These are phyloP conservation scores for Saturnispora diversa DNA, from an alignment of 805 yeast species.

Conservation along the genomic window DNA sequence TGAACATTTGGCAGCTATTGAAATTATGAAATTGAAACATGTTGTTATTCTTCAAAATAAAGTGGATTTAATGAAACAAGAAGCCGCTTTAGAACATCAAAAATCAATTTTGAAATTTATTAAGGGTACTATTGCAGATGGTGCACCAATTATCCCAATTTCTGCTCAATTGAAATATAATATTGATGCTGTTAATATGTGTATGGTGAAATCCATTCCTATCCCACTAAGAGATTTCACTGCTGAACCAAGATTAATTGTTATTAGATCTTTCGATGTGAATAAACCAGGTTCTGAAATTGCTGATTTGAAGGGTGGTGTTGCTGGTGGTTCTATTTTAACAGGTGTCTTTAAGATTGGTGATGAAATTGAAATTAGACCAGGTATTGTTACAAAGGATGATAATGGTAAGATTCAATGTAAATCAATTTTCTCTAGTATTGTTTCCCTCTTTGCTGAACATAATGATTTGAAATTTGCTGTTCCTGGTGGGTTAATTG, in stretches of 20 bases:
- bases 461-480: constrained; percentile 97
- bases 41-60: constrained; percentile 94
- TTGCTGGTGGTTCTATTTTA: constrained; percentile 97
- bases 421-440: constrained; percentile 90
- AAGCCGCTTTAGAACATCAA: constrained; percentile 91
- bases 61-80: constrained; percentile 98
- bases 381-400: constrained; percentile 97
- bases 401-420: constrained; percentile 84
- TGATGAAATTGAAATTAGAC: constrained; percentile 97
- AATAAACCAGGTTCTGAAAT: constrained; percentile 98
- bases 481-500: constrained; percentile 99
- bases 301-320: constrained; percentile 97
- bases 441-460: constrained; percentile 93
- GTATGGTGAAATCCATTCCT: constrained; percentile 90
- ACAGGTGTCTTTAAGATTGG: constrained; percentile 96
- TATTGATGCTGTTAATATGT: constrained; percentile 97
- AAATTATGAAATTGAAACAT: constrained; percentile 96
- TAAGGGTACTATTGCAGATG: constrained; percentile 97
- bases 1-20: constrained; percentile 98
- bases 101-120: constrained; percentile 86
- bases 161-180: constrained; percentile 98
- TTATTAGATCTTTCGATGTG: constrained; percentile 96
- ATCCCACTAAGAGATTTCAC: constrained; percentile 93
- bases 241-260: constrained; percentile 91
- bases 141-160: constrained; percentile 97